phyloP scores from a whole-genome alignment of 1,284 basidiomycete species.

The Cryptococcus sp. region DNA sequence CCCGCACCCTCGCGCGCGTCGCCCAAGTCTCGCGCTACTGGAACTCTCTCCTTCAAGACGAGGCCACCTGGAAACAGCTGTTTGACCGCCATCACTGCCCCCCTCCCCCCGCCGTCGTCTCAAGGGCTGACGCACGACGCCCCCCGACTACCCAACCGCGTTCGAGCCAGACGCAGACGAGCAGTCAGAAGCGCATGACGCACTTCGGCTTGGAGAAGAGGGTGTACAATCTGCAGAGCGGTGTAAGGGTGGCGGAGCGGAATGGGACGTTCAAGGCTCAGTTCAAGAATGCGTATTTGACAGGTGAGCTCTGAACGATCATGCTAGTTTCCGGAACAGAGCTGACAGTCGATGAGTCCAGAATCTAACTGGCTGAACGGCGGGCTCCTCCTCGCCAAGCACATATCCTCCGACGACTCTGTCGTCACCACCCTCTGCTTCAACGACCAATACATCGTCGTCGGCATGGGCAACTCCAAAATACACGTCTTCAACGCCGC shows the following conservation, averaged over 20 bases:
- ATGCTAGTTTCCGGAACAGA: neutral
- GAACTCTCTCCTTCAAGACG: slow-evolving; percentile 73
- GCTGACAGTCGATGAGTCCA: slow-evolving; percentile 34
- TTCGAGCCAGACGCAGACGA: neutral
- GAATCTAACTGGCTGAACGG: slow-evolving; percentile 83
- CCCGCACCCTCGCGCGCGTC: slow-evolving; percentile 68
- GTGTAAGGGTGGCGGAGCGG: neutral
- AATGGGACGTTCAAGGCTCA: slow-evolving; percentile 50
- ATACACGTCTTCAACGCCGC: slow-evolving; percentile 82
- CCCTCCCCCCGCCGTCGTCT: neutral
- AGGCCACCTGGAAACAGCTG: slow-evolving; percentile 79
- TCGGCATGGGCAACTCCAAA: slow-evolving; percentile 82
- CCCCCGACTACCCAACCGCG: neutral
- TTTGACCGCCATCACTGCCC: slow-evolving; percentile 61
- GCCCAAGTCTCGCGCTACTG: slow-evolving; percentile 73
- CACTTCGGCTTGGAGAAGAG: slow-evolving; percentile 17
- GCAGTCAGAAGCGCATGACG: slow-evolving; percentile 6
- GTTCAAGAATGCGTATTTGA: slow-evolving; percentile 74
- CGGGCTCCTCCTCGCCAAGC: slow-evolving; percentile 67
- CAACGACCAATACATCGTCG: slow-evolving; percentile 79
- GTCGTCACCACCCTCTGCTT: slow-evolving; percentile 86
- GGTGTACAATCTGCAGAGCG: slow-evolving; percentile 3
- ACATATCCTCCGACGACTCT: slow-evolving; percentile 68
- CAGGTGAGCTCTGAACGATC: slow-evolving; percentile 55
- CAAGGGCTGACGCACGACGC: neutral